These are phyloP conservation scores for Gaertneriomyces semiglobifer DNA, from an alignment of 192 early-diverging fungal species.

Conservation along the genomic window DNA sequence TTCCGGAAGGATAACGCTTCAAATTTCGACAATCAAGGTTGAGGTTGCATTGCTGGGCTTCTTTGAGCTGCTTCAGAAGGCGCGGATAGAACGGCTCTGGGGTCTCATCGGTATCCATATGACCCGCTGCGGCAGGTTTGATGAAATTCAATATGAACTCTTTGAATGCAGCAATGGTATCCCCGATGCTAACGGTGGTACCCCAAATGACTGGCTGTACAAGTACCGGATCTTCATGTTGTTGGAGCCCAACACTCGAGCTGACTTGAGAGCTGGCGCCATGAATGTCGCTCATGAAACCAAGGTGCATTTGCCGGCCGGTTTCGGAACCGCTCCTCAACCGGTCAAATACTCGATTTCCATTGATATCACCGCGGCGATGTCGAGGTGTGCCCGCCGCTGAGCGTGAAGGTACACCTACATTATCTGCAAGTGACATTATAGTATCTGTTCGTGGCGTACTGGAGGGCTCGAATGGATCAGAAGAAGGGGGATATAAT, in stretches of 20 bases:
- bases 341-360: conserved; percentile 20
- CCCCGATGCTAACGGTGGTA: conserved; percentile 85
- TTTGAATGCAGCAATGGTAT: conserved; percentile 71
- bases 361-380: conserved; percentile 27
- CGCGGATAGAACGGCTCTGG: conserved; percentile 68
- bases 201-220: conserved; percentile 76
- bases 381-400: background rate
- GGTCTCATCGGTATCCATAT: conserved; percentile 13
- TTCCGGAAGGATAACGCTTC: conserved; percentile 56
- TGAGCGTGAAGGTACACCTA: background rate
- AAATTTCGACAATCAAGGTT: conserved; percentile 91
- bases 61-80: conserved; percentile 70
- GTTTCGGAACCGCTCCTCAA: background rate
- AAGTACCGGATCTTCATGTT: conserved; percentile 10
- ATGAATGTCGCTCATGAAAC: conserved; percentile 2
- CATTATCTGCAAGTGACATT: background rate
- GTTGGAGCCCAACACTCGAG: no score
- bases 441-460: conserved; percentile 1
- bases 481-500: conserved; percentile 16
- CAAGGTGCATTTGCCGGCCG: background rate
- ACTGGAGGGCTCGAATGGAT: background rate
- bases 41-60: conserved; percentile 60
- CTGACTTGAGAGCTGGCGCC: conserved; percentile 1
- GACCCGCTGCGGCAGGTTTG: conserved; percentile 18
- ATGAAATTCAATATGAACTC: conserved; percentile 79